A percentile compares a stretch with the other conserved stretches of the same genome.
These are phyloP conservation scores for Daucus carota DNA, from an alignment of 129 eudicot species.

Conservation along the genomic window DH1_v3.0 NC_030383.2:1107501-1108000, in stretches of 20 bases:
- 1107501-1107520: not conserved
- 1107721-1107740: slow-evolving; percentile 21
- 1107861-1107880: slow-evolving; percentile 34
- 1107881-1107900: slow-evolving; percentile 69
- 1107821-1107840: slow-evolving; percentile 34
- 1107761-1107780: not conserved
- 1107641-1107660: slow-evolving; percentile 10
- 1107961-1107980: not conserved
- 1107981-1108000: not conserved
- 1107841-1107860: slow-evolving; percentile 32
- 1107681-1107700: slow-evolving; percentile 48
- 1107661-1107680: slow-evolving; percentile 44
- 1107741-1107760: not conserved
- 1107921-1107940: slow-evolving; percentile 61
- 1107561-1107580: not conserved
- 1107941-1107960: slow-evolving; percentile 56
- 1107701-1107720: slow-evolving; percentile 79
- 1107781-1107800: slow-evolving; percentile 12
- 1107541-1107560: not conserved
- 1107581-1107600: not conserved
- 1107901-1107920: slow-evolving; percentile 59
- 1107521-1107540: not conserved
- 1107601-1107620: not conserved
- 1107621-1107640: not conserved
- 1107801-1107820: slow-evolving; percentile 75